These are phyloP conservation scores for Passalora sequoiae DNA, from an alignment of 2,329 filamentous ascomycete genomes.

Conservation along the genomic window DNA sequence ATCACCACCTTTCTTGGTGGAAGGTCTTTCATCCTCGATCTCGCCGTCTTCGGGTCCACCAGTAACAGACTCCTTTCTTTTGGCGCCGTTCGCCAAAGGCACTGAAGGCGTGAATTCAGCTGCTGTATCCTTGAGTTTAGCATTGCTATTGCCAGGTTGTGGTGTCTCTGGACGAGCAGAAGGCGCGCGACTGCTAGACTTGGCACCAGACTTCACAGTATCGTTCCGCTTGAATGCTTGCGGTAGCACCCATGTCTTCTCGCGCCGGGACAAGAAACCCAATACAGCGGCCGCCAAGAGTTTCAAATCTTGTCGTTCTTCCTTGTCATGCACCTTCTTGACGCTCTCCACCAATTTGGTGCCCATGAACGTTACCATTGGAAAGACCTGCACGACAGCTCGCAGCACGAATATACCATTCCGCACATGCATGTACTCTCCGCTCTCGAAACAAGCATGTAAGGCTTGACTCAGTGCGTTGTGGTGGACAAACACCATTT, in stretches of 20 bases:
- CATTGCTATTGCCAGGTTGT: constrained; percentile 40
- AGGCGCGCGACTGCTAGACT: constrained; percentile 26
- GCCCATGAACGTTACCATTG: constrained; percentile 84
- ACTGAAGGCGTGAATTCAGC: constrained; percentile 57
- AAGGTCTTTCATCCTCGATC: constrained; percentile 57
- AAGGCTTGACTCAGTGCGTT: constrained; percentile 72
- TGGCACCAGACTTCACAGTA: constrained; percentile 23
- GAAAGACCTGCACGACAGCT: constrained; percentile 73
- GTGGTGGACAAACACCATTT: constrained; percentile 86
- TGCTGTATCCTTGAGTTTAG: constrained; percentile 52
- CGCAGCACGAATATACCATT: constrained; percentile 91
- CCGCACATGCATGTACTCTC: constrained; percentile 95
- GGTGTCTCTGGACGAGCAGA: constrained; percentile 36
- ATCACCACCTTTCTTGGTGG: constrained; percentile 22
- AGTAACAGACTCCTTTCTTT: constrained; percentile 23
- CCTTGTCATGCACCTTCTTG: constrained; percentile 51
- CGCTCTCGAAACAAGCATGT: constrained; percentile 72
- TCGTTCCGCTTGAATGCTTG: constrained; percentile 57
- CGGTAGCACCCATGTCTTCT: constrained; percentile 66
- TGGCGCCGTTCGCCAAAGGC: constrained; percentile 41
- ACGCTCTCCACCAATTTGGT: constrained; percentile 62
- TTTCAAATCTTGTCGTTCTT: constrained; percentile 66
- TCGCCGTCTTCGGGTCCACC: constrained; percentile 61
- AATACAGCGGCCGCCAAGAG: constrained; percentile 67
- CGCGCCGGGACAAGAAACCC: constrained; percentile 59